Base-by-base conservation (phyloP, 495 filamentous ascomycete species). In the Pyrenula aspistea region DNA sequence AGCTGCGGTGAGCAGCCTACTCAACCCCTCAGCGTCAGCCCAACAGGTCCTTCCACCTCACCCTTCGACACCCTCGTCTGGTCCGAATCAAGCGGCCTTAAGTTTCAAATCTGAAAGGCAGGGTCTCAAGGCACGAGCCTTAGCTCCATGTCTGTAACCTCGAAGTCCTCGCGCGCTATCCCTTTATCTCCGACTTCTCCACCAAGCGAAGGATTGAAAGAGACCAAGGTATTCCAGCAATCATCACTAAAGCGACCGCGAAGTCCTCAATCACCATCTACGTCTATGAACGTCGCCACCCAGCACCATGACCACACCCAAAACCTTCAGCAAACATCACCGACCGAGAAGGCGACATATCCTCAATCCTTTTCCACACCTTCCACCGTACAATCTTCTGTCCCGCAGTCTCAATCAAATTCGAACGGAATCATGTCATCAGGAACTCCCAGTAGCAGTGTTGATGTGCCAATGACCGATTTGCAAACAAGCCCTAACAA, bases 281-380 rank as follows among this genome's bases (percentile, higher is more conserved):
- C 72, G 73, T 77, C 75, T 72, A 77, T 77, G 74, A 75, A 73
- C 70, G 72, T 76, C 65, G 71, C 69, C 65, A 69, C 74, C 67
- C 67, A 66, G 61, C 74, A 67, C 60, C 68, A 77, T 77, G 74
- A 68, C 70, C 67, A 68, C 65, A 68, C 68, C 63, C 65, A 75
- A 65, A 62, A 66, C 68, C 67, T 71, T 63, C 66, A 68, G 63
- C 73, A 75, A 65, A 66, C 71, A 68, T 71, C 70, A 68, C 68
- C 71, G 58, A 70, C 68, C 62, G 68, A 72, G 73, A 65, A 71
- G 63, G 73, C 67, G 56, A 64, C 66, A 58, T 71, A 74, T 65
- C 64, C 65, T 56, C 62, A 67, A 57, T 73, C 73, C 23, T 75
- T 73, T 53, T 72, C 73, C 50, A 68, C 72, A 50, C 74, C 73